phyloP scores from a whole-genome alignment of 805 yeast genomes.

The Tetrapisispora pingtungensis region DNA sequence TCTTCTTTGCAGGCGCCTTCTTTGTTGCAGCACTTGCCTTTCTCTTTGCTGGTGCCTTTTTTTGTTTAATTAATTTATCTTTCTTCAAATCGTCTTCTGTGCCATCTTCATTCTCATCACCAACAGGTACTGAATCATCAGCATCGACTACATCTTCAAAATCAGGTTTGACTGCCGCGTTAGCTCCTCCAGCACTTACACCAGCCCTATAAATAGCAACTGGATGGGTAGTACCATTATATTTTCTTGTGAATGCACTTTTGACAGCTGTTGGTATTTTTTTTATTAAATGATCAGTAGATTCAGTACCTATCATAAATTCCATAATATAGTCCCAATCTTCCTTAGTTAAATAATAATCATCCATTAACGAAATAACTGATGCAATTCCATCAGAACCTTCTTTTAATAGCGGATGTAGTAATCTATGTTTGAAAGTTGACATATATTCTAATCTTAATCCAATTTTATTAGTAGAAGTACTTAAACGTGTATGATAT shows the following conservation, averaged over 20 bases:
- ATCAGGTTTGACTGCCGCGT: slow-evolving; percentile 22
- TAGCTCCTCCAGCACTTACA: slow-evolving; percentile 30
- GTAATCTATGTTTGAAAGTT: slow-evolving; percentile 43
- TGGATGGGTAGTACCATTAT: slow-evolving; percentile 72
- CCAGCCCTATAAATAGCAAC: slow-evolving; percentile 74
- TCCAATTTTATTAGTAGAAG: slow-evolving; percentile 66
- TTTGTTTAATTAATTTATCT: slow-evolving; percentile 29
- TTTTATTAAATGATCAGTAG: slow-evolving; percentile 39
- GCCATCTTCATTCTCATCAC: slow-evolving; percentile 22
- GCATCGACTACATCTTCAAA: slow-evolving; percentile 31
- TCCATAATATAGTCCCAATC: slow-evolving; percentile 90
- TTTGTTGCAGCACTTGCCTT: slow-evolving; percentile 12
- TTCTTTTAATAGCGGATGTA: slow-evolving; percentile 44
- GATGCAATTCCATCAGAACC: slow-evolving; percentile 57
- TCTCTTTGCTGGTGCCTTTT: slow-evolving; percentile 22
- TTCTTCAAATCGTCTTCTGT: slow-evolving; percentile 29
- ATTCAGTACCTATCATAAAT: slow-evolving; percentile 59
- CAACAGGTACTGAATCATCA: slow-evolving; percentile 23
- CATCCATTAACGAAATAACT: slow-evolving; percentile 68
- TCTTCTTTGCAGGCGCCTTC: slow-evolving; percentile 13
- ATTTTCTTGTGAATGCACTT: slow-evolving; percentile 76
- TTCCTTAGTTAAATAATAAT: slow-evolving; percentile 75
- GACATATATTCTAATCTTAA: slow-evolving; percentile 72
- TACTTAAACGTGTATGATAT: slow-evolving; percentile 72
- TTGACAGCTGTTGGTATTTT: slow-evolving; percentile 69